Evolutionary conservation across 495 filamentous ascomycete species (phyloP).

Genomic region (Hypoxylon cercidicola): DNA sequence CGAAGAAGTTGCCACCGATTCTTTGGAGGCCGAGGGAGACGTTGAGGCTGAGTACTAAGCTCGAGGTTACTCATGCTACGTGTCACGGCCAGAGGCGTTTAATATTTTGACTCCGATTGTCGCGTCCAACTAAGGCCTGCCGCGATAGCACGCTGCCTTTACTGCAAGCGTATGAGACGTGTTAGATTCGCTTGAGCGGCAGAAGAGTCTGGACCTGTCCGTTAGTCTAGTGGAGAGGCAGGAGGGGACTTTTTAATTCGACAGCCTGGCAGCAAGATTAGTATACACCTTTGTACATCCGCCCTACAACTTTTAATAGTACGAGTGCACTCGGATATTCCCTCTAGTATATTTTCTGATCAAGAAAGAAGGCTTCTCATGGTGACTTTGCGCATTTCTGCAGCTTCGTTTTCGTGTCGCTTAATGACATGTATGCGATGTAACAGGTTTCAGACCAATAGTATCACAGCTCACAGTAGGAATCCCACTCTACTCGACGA

Average conservation of each 20-base stretch:
- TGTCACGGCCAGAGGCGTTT: slow-evolving; percentile 38
- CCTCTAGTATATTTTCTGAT: slow-evolving; percentile 13
- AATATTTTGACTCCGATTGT: slow-evolving; percentile 39
- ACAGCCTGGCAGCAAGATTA: slow-evolving; percentile 46
- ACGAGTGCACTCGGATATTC: slow-evolving; percentile 37
- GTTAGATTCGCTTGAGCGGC: slow-evolving; percentile 32
- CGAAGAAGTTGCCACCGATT: slow-evolving; percentile 98
- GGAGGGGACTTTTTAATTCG: slow-evolving; percentile 38
- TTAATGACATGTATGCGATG: slow-evolving; percentile 35
- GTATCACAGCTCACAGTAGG: slow-evolving; percentile 1
- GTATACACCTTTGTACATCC: slow-evolving; percentile 49
- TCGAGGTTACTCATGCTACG: slow-evolving; percentile 31
- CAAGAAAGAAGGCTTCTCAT: not conserved
- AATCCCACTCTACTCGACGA: slow-evolving; percentile 34
- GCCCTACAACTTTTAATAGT: slow-evolving; percentile 48
- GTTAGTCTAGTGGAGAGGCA: slow-evolving; percentile 32
- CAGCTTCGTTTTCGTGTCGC: slow-evolving; percentile 39
- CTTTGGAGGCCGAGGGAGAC: slow-evolving; percentile 86
- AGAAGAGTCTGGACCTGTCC: slow-evolving; percentile 29
- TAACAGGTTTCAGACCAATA: slow-evolving; percentile 32
- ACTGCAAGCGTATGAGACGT: slow-evolving; percentile 25
- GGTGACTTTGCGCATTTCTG: slow-evolving; percentile 19
- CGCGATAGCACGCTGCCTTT: slow-evolving; percentile 37
- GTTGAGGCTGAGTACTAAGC: slow-evolving; percentile 94
- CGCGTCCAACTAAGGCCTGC: slow-evolving; percentile 37